Percentiles rank a stretch among this genome's conserved stretches.
Conservation (phyloP, 1,284 basidiomycete species). For the Austroboletus niveus region DNA sequence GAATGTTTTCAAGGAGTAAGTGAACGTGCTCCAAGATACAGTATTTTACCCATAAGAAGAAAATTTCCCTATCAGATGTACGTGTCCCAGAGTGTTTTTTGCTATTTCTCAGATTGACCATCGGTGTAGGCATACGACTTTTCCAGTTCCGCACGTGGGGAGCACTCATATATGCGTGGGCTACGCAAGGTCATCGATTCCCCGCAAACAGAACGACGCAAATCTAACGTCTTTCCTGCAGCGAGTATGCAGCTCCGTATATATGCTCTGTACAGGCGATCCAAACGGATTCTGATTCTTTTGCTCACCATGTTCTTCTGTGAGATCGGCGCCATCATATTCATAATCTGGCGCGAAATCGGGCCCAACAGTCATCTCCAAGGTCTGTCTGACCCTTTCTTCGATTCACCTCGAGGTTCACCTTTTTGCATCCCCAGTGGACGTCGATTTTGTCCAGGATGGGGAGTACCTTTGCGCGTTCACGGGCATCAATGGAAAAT, state of each 20-base stretch:
- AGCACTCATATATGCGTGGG: slow-evolving; percentile 33
- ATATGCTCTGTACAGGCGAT: slow-evolving; percentile 32
- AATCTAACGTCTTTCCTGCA: slow-evolving; percentile 7
- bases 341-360: slow-evolving; percentile 26
- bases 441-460: neutral
- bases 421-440: neutral
- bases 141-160: slow-evolving; percentile 34
- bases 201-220: neutral
- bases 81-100: neutral
- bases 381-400: slow-evolving; percentile 14
- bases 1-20: slow-evolving; percentile 24
- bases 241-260: slow-evolving; percentile 34
- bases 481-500: slow-evolving; percentile 18
- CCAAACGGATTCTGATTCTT: slow-evolving; percentile 18
- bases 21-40: slow-evolving; percentile 1
- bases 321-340: slow-evolving; percentile 27
- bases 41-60: neutral
- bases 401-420: neutral
- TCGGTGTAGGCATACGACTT: slow-evolving; percentile 22
- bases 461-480: slow-evolving; percentile 20
- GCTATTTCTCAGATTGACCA: neutral
- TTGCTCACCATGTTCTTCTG: slow-evolving; percentile 20
- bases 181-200: slow-evolving; percentile 27
- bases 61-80: slow-evolving; percentile 19
- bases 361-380: slow-evolving; percentile 22